Conservation (phyloP, 2,329 filamentous ascomycete species). For the Talaromyces funiculosus region DNA sequence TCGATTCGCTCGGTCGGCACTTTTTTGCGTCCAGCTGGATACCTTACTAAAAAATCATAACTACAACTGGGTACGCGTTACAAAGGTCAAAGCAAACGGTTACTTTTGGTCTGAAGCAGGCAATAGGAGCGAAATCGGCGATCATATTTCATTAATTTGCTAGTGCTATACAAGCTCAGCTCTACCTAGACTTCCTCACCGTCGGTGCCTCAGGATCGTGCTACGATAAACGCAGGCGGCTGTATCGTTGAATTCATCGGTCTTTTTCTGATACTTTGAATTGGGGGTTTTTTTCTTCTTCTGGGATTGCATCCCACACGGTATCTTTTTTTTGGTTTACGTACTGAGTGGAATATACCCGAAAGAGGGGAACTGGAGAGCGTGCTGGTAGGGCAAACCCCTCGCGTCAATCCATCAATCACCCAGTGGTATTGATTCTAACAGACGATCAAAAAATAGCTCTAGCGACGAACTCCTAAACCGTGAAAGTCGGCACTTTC, state of each 20-base stretch:
- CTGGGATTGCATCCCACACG: background rate
- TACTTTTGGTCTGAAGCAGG: background rate
- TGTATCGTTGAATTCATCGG: background rate
- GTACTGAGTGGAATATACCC: background rate
- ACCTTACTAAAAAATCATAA: background rate
- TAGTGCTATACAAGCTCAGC: background rate
- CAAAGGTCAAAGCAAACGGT: background rate
- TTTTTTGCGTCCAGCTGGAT: background rate
- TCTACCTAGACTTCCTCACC: background rate
- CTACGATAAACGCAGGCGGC: too few relatives aligned
- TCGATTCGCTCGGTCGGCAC: background rate
- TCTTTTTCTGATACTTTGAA: background rate
- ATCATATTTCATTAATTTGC: background rate
- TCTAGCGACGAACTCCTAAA: background rate
- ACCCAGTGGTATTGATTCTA: background rate
- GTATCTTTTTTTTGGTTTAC: background rate
- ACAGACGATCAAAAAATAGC: background rate
- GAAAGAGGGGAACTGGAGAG: constrained; percentile 4
- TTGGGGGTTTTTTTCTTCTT: background rate
- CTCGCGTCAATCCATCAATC: constrained; percentile 2
- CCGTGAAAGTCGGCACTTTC: background rate
- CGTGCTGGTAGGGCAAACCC: background rate
- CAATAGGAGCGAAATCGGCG: background rate
- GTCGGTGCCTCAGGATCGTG: background rate
- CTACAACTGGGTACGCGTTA: background rate